Conservation (phyloP, 176 grass and related monocot species). For the Aegilops sharonensis region DNA sequence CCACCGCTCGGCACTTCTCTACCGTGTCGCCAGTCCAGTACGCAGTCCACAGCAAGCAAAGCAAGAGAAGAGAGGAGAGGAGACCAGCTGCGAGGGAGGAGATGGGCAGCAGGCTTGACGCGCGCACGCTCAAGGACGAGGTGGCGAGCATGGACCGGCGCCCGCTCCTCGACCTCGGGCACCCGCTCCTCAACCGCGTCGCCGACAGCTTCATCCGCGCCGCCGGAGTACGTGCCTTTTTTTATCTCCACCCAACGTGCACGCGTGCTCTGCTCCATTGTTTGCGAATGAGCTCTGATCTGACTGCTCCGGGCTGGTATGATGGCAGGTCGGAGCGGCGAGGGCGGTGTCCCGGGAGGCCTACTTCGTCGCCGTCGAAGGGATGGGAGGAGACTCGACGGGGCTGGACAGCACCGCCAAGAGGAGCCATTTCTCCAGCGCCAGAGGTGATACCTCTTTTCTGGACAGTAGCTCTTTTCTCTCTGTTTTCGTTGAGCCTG, state of each 20-base stretch:
- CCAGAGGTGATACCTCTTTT: neutral
- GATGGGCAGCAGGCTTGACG: conserved; percentile 55
- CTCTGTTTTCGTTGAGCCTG: neutral
- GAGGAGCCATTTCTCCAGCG: conserved; percentile 60
- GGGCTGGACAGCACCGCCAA: conserved; percentile 39
- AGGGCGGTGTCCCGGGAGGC: conserved; percentile 72
- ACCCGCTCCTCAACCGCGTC: conserved; percentile 75
- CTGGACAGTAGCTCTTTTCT: neutral
- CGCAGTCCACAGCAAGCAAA: neutral
- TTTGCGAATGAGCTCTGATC: neutral
- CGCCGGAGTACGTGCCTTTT: conserved; percentile 41
- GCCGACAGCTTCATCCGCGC: conserved; percentile 85
- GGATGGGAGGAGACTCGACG: conserved; percentile 24
- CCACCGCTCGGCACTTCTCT: neutral
- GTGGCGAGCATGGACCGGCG: conserved; percentile 50
- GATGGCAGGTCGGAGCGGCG: conserved; percentile 52
- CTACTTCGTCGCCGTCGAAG: conserved; percentile 71
- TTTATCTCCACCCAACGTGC: no score
- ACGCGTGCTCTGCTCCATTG: neutral
- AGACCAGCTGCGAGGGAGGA: neutral
- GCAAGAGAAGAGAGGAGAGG: neutral
- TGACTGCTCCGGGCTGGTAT: neutral
- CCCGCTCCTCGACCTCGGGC: conserved; percentile 74
- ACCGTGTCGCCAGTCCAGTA: no score
- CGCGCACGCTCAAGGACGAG: conserved; percentile 52